Evolutionary conservation across 2,329 filamentous ascomycete species (phyloP).

Genomic region (Arachnomyces sp.): DNA sequence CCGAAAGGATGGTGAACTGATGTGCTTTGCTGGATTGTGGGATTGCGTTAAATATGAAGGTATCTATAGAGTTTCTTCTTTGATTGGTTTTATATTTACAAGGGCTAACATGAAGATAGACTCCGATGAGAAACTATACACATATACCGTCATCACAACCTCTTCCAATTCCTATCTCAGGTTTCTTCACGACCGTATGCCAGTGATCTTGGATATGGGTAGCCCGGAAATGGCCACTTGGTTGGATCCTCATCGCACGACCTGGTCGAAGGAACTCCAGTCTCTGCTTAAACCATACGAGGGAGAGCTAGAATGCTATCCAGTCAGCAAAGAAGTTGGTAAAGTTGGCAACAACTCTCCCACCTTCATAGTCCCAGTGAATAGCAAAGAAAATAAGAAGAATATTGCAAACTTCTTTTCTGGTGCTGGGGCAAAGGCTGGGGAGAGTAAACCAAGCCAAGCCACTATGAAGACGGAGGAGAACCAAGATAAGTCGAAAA

Average conservation of each 20-base stretch:
- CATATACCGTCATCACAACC: constrained; percentile 91
- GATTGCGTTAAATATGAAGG: constrained; percentile 78
- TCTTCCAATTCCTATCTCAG: constrained; percentile 71
- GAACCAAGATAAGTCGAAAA: constrained; percentile 3
- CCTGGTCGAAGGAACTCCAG: constrained; percentile 76
- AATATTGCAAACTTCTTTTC: constrained; percentile 94
- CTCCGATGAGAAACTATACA: constrained; percentile 65
- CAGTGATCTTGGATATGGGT: constrained; percentile 75
- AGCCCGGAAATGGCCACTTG: constrained; percentile 64
- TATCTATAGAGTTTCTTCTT: constrained; percentile 20
- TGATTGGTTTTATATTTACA: background rate
- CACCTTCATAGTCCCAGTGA: constrained; percentile 71
- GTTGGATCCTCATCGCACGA: constrained; percentile 64
- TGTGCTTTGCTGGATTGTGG: constrained; percentile 90
- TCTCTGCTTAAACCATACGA: constrained; percentile 68
- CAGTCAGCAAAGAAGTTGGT: constrained; percentile 80
- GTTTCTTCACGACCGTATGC: constrained; percentile 93
- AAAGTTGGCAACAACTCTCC: constrained; percentile 91
- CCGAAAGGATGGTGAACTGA: constrained; percentile 70
- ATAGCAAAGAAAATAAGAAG: constrained; percentile 79
- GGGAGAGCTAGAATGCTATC: constrained; percentile 75
- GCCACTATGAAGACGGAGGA: constrained; percentile 34
- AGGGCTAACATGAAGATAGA: constrained; percentile 30
- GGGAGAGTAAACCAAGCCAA: constrained; percentile 32
- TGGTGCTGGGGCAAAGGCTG: constrained; percentile 41